Conservation (phyloP, 805 yeast genomes). For the Wickerhamiella slavikovae region DNA sequence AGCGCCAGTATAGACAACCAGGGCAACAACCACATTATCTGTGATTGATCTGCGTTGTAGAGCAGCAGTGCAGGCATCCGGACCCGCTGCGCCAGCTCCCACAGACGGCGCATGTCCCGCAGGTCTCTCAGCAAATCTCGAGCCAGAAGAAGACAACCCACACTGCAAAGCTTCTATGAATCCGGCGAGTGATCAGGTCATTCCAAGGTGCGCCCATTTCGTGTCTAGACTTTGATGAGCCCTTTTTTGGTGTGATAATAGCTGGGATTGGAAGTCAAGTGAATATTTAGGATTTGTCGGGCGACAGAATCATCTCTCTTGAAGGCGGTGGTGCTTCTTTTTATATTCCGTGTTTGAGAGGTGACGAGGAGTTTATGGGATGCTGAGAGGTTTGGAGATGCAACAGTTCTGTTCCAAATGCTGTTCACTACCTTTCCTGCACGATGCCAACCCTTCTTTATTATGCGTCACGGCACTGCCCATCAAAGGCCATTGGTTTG, state of each 20-base stretch:
- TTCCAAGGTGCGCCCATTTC: slow-evolving; percentile 33
- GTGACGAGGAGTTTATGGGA: too few species aligned
- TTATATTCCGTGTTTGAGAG: too few species aligned
- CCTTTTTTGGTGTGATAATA: slow-evolving; percentile 57
- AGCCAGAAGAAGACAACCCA: slow-evolving; percentile 29
- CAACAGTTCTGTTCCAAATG: too few species aligned
- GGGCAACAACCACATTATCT: too few species aligned
- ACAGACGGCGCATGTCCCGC: neutral
- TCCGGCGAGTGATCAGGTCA: slow-evolving; percentile 33
- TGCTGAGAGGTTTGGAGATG: too few species aligned
- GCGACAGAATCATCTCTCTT: slow-evolving; percentile 23
- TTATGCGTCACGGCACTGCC: too few species aligned
- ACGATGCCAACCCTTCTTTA: too few species aligned
- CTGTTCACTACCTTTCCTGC: too few species aligned
- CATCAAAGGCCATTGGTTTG: too few species aligned
- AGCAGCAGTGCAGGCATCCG: neutral
- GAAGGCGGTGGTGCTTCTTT: slow-evolving; percentile 47
- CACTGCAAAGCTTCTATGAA: slow-evolving; percentile 41
- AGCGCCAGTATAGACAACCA: neutral
- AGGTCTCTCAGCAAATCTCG: neutral
- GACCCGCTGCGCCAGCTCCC: neutral
- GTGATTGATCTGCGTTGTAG: neutral
- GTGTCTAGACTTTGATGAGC: slow-evolving; percentile 47
- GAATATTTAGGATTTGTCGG: slow-evolving; percentile 63
- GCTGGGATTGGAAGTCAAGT: slow-evolving; percentile 63